Evolutionary conservation across 2,329 filamentous ascomycete species (phyloP).

Genomic region (Cladosporium sphaerospermum): DNA sequence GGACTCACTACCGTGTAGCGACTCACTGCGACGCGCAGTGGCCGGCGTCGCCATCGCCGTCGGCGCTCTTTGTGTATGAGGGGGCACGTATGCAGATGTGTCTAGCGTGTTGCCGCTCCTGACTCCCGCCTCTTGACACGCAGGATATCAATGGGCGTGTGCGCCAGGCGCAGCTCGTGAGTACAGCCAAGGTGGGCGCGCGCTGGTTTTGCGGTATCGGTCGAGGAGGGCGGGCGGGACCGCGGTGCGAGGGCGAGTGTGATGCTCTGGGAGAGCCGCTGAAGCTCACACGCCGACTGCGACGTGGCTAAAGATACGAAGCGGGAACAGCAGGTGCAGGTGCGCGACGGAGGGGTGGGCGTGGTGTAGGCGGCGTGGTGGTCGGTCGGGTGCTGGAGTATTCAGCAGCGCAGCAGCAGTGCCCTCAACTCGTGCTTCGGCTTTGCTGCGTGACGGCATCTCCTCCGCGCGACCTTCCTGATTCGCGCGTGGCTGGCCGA

Average conservation of each 20-base stretch:
- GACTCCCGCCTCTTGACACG: too few relatives aligned
- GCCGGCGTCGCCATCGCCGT: conserved; percentile 21
- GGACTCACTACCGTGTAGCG: conserved; percentile 16
- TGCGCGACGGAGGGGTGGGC: too few relatives aligned
- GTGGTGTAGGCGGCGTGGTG: too few relatives aligned
- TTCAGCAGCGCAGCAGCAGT: not conserved
- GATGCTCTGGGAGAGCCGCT: too few relatives aligned
- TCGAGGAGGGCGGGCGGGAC: not conserved
- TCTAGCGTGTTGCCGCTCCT: not conserved
- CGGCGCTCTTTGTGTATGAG: not conserved
- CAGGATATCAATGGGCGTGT: not conserved
- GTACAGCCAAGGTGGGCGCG: not conserved
- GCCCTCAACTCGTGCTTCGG: not conserved
- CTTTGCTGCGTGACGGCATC: not conserved
- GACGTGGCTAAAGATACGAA: too few relatives aligned
- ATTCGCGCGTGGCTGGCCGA: too few relatives aligned
- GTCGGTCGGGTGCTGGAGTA: too few relatives aligned
- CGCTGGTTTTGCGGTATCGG: conserved; percentile 10
- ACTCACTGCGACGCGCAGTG: conserved; percentile 22
- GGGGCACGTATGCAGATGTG: not conserved
- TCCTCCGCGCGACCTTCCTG: too few relatives aligned
- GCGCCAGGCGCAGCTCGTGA: not conserved
- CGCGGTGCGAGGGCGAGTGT: too few relatives aligned
- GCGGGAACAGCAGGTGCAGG: too few relatives aligned
- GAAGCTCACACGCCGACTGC: too few relatives aligned